A percentile compares a stretch with the other conserved stretches of the same genome.
These are phyloP conservation scores for Umbilicaria muhlenbergii DNA, from an alignment of 495 filamentous ascomycete species.

Conservation along the genomic window DNA sequence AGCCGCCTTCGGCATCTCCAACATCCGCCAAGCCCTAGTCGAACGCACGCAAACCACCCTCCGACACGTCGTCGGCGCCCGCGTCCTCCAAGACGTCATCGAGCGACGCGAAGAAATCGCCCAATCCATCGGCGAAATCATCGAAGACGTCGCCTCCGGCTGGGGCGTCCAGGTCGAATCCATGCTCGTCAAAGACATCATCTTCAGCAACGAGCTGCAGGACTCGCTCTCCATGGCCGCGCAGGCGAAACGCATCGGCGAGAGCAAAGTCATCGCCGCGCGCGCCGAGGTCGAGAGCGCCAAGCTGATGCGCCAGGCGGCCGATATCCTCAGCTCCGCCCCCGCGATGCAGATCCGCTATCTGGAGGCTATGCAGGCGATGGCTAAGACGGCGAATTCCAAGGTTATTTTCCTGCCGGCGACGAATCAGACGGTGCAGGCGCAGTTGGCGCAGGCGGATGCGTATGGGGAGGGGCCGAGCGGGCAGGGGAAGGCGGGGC, in stretches of 20 bases:
- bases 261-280: constrained; percentile 94
- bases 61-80: constrained; percentile 90
- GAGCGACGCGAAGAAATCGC: constrained; percentile 97
- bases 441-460: too few relatives aligned
- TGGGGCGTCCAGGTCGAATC: constrained; percentile 96
- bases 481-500: constrained; percentile 22
- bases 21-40: constrained; percentile 85
- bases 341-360: constrained; percentile 99
- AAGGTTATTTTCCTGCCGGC: constrained; percentile 87
- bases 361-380: constrained; percentile 97
- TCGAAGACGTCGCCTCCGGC: constrained; percentile 82
- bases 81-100: constrained; percentile 95
- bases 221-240: constrained; percentile 99
- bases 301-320: constrained; percentile 95
- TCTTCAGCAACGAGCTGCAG: constrained; percentile 91
- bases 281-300: constrained; percentile 93
- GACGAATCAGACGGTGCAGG: constrained; percentile 30
- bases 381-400: constrained; percentile 89
- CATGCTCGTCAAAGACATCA: constrained; percentile 99
- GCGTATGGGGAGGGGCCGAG: constrained; percentile 46
- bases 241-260: constrained; percentile 96
- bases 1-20: constrained; percentile 90
- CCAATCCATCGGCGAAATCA: constrained; percentile 86
- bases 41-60: constrained; percentile 98
- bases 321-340: constrained; percentile 83